Conservation (phyloP, 2,329 filamentous ascomycete species). For the Pseudocercospora cruenta region DNA sequence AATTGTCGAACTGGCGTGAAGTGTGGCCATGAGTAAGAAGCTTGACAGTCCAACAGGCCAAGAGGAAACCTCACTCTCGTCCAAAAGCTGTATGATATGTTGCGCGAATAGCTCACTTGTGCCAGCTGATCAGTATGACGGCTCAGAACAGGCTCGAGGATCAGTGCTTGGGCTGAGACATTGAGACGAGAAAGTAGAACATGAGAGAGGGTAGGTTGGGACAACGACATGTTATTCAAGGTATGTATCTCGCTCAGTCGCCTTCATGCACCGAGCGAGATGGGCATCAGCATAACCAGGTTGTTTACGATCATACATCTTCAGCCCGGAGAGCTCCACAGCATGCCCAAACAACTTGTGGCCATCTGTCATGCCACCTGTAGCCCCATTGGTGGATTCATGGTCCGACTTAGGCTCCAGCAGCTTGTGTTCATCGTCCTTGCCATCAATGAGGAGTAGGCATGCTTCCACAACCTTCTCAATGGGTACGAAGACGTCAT, state of each 20-base stretch:
- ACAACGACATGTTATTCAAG: not conserved
- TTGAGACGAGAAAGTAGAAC: not conserved
- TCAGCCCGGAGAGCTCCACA: conserved; percentile 30
- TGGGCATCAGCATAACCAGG: conserved; percentile 29
- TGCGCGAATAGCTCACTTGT: not conserved
- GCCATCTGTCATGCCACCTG: conserved; percentile 12
- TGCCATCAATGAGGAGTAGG: not conserved
- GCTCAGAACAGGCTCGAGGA: not conserved
- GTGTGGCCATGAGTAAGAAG: not conserved
- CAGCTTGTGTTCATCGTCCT: not conserved
- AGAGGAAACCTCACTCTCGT: not conserved
- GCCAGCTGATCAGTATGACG: not conserved
- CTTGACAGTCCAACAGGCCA: not conserved
- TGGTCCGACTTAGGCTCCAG: not conserved
- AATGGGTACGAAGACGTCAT: conserved; percentile 41
- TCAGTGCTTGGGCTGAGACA: not conserved
- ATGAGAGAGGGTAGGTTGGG: not conserved
- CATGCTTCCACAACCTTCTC: conserved; percentile 35
- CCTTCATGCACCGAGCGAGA: conserved; percentile 33
- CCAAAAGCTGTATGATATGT: not conserved
- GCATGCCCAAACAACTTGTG: conserved; percentile 26
- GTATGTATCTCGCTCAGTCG: conserved; percentile 24
- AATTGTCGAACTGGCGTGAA: not conserved
- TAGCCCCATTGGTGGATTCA: conserved; percentile 16
- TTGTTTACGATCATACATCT: conserved; percentile 30